Conservation (phyloP, 1,284 basidiomycete genomes). For the Lentinula novae-zelandiae region DNA sequence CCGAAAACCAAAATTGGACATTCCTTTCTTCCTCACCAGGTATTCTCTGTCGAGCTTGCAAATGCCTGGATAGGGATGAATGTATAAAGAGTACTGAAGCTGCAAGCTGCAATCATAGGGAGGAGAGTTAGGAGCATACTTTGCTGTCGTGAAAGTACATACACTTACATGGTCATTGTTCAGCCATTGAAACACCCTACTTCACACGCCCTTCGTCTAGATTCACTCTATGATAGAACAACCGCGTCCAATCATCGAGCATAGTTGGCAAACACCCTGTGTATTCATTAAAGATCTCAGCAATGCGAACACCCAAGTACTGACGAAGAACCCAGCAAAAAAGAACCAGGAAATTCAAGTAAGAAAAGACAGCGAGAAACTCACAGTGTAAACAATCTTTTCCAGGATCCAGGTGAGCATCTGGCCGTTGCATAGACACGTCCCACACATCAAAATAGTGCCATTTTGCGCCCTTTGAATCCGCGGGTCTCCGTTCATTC, state of each 20-base stretch:
- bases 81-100: not conserved
- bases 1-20: not conserved
- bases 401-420: slow-evolving; percentile 9
- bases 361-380: not conserved
- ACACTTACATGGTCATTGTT: not conserved
- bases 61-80: not conserved
- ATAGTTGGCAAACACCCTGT: slow-evolving; percentile 8
- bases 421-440: slow-evolving; percentile 9
- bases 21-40: too few relatives aligned
- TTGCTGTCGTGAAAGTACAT: not conserved
- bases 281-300: not conserved
- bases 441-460: slow-evolving; percentile 10
- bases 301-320: not conserved
- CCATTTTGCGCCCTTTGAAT: slow-evolving; percentile 1
- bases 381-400: slow-evolving; percentile 13
- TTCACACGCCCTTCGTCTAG: not conserved
- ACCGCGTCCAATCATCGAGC: slow-evolving; percentile 7
- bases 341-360: not conserved
- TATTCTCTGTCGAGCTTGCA: not conserved
- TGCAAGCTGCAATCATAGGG: not conserved
- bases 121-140: not conserved
- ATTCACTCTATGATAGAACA: slow-evolving; percentile 8
- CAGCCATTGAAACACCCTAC: not conserved
- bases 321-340: not conserved
- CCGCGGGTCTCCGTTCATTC: not conserved